phyloP scores from a whole-genome alignment of 1,139 yeast genomes.

The Hemisphaericaspora xylofermentans region DNA sequence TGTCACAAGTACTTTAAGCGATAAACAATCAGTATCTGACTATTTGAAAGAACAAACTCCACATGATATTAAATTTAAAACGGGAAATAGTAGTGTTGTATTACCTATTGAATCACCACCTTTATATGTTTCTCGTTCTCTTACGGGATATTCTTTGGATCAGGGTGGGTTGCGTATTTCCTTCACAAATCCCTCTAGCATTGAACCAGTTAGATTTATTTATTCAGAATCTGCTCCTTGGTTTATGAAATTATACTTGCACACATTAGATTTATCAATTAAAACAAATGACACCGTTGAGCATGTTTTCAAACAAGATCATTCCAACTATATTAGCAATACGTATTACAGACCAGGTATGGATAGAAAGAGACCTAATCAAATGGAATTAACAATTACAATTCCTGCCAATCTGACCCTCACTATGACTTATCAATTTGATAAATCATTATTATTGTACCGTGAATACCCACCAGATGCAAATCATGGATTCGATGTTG shows the following conservation, averaged over 20 bases:
- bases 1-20: slow-evolving; percentile 15
- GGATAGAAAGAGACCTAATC: slow-evolving; percentile 81
- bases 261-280: slow-evolving; percentile 48
- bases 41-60: slow-evolving; percentile 32
- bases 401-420: slow-evolving; percentile 67
- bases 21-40: slow-evolving; percentile 12
- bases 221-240: slow-evolving; percentile 89
- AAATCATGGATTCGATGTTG: slow-evolving; percentile 93
- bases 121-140: slow-evolving; percentile 73
- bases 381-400: slow-evolving; percentile 64
- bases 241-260: slow-evolving; percentile 84
- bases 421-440: slow-evolving; percentile 74
- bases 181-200: slow-evolving; percentile 61
- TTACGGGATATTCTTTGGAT: slow-evolving; percentile 91
- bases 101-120: slow-evolving; percentile 54
- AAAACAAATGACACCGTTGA: slow-evolving; percentile 16
- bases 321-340: slow-evolving; percentile 37
- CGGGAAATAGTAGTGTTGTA: slow-evolving; percentile 12
- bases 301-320: slow-evolving; percentile 15
- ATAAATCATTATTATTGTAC: slow-evolving; percentile 77
- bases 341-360: slow-evolving; percentile 72
- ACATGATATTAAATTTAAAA: slow-evolving; percentile 39
- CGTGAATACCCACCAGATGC: slow-evolving; percentile 99
- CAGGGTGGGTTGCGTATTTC: slow-evolving; percentile 85
- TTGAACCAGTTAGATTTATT: slow-evolving; percentile 45